Conservation (phyloP, 805 yeast genomes). For the Wickerhamomyces subpelliculosus region DNA sequence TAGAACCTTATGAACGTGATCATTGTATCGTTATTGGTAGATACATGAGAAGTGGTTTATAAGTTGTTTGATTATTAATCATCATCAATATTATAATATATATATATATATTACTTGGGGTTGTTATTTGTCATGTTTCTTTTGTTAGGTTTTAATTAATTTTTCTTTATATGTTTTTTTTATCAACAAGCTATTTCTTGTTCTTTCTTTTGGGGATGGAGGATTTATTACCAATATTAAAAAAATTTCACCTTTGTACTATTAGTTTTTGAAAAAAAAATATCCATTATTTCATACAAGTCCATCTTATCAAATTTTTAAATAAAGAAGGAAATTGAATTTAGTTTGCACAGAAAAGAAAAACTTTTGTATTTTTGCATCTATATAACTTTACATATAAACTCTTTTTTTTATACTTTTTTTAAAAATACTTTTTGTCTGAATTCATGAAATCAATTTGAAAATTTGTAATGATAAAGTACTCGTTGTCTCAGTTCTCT, state of each 20-base stretch:
- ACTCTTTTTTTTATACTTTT: background rate
- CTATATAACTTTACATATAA: background rate
- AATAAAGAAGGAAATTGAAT: too few species aligned
- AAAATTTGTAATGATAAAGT: too few species aligned
- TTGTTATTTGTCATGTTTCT: conserved; percentile 1
- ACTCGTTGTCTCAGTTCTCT: too few species aligned
- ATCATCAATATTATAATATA: background rate
- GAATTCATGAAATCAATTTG: background rate
- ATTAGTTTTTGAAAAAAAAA: background rate
- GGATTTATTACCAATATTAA: too few species aligned
- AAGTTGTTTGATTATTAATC: conserved; percentile 7
- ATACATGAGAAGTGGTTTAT: conserved; percentile 83
- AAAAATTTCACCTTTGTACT: conserved; percentile 1
- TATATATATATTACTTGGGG: too few species aligned
- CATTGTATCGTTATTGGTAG: conserved; percentile 98
- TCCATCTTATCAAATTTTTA: background rate
- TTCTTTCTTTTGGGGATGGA: too few species aligned
- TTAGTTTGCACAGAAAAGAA: background rate
- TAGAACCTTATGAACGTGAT: conserved; percentile 99
- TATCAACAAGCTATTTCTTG: background rate
- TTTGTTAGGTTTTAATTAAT: conserved; percentile 6
- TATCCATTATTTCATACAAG: background rate
- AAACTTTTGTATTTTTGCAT: background rate
- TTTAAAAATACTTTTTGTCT: background rate
- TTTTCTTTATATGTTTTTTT: conserved; percentile 2